These are phyloP conservation scores for Colletotrichum simmondsii DNA, from an alignment of 2,329 filamentous ascomycete genomes.

Conservation along the genomic window DNA sequence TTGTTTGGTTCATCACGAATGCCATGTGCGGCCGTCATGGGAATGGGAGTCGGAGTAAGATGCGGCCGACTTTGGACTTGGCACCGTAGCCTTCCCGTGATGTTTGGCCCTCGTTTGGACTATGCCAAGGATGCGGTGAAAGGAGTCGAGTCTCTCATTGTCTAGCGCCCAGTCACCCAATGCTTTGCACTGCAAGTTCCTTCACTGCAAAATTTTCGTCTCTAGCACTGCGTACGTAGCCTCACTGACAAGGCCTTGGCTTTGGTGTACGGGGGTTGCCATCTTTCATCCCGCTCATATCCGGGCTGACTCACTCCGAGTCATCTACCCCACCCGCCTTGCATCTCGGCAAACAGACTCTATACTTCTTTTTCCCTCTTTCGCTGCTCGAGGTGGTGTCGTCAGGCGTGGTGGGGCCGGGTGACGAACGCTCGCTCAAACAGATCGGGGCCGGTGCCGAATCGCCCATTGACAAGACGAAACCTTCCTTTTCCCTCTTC, in stretches of 20 bases:
- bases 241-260: background rate
- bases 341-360: background rate
- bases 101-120: background rate
- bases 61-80: background rate
- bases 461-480: background rate
- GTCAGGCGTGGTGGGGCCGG: constrained; percentile 5
- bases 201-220: no score
- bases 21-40: background rate
- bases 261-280: background rate
- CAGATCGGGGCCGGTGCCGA: constrained; percentile 11
- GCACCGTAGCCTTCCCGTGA: background rate
- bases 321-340: background rate
- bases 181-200: background rate
- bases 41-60: background rate
- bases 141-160: no score
- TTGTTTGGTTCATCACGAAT: background rate
- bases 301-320: constrained; percentile 4
- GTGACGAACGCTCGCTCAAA: background rate
- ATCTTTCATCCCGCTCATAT: background rate
- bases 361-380: no score
- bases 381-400: no score
- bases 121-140: background rate
- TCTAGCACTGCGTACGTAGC: no score
- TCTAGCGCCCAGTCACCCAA: background rate
- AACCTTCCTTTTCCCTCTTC: background rate